Evolutionary conservation across 257 asterid genomes (phyloP), one percentile per base, ranked within the genome.

Genomic region (Solanum neorickii): DNA sequence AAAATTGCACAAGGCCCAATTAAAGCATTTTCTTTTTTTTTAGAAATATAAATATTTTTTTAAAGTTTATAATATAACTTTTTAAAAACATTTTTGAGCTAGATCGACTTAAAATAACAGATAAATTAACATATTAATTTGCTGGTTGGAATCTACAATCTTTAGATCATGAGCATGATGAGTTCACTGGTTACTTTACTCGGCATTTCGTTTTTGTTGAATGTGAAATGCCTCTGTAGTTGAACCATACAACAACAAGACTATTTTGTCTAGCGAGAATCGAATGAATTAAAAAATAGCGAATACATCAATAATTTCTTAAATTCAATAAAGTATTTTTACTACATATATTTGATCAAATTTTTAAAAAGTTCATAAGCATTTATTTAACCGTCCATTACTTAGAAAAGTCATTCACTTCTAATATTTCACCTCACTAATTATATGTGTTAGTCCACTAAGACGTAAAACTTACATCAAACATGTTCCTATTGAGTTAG

Each of bases 11-110:
- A n/a, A 62, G 2, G 33, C 70, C 33, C 70, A 62, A n/a, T 23
- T 5, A 62, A n/a, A 11, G 31, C 16, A 0, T 23, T 9, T 49
- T 37, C 1, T n/a, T n/a, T 3, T n/a, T 0, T 56, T 56, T 6
- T 5, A 56, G n/a, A 18, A 56, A 18, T 56, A 18, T 56, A 56
- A 18, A 1, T 18, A 8, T 20, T 20, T 59, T 49, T 59, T 20
- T 20, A 7, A 2, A 59, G 25, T 59, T 20, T 20, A 59, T 25
- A 59, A 59, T 49, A 46, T 46, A 12, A 46, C 16, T 15, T 49
- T 52, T 52, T 52, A 2, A 52, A 0, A 56, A 56, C 0, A 0
- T 52, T 52, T 52, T 52, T 52, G n/a, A 52, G n/a, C 0, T 16
- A 52, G 0, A 18, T 56, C n/a, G 5, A 56, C n/a, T 18, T 18